These are phyloP conservation scores for Populus pruinosa DNA, from an alignment of 345 rosid genomes.

Conservation along the genomic window DNA sequence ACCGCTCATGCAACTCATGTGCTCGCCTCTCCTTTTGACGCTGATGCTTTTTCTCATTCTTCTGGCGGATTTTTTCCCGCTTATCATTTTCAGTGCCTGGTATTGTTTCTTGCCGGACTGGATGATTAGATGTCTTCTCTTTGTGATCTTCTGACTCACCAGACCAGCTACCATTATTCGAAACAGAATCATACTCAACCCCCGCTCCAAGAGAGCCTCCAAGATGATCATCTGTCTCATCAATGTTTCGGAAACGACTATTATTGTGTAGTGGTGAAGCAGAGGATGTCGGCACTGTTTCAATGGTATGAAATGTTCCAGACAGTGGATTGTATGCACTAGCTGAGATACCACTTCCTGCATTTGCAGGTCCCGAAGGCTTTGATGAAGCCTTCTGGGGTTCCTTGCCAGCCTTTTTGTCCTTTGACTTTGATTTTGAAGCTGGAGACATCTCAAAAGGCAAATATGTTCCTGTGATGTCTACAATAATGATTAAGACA, in stretches of 20 bases:
- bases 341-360: conserved; percentile 48
- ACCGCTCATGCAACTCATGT: conserved; percentile 77
- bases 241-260: conserved; percentile 68
- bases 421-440: conserved; percentile 69
- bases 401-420: conserved; percentile 69
- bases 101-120: conserved; percentile 49
- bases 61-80: conserved; percentile 80
- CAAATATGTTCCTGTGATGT: conserved; percentile 27
- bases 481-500: conserved; percentile 15
- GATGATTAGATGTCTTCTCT: conserved; percentile 46
- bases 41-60: conserved; percentile 89
- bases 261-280: conserved; percentile 48
- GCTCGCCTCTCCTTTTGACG: conserved; percentile 91
- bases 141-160: conserved; percentile 95
- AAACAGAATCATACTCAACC: conserved; percentile 69
- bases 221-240: conserved; percentile 61
- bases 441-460: conserved; percentile 57
- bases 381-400: conserved; percentile 52
- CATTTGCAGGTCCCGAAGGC: conserved; percentile 48
- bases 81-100: conserved; percentile 79
- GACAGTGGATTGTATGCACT: conserved; percentile 72
- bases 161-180: conserved; percentile 88
- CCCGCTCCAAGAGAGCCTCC: conserved; percentile 44
- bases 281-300: conserved; percentile 43
- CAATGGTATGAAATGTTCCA: conserved; percentile 75